phyloP scores from a whole-genome alignment of 2,329 filamentous ascomycete species.

The Botrytis aclada region DNA sequence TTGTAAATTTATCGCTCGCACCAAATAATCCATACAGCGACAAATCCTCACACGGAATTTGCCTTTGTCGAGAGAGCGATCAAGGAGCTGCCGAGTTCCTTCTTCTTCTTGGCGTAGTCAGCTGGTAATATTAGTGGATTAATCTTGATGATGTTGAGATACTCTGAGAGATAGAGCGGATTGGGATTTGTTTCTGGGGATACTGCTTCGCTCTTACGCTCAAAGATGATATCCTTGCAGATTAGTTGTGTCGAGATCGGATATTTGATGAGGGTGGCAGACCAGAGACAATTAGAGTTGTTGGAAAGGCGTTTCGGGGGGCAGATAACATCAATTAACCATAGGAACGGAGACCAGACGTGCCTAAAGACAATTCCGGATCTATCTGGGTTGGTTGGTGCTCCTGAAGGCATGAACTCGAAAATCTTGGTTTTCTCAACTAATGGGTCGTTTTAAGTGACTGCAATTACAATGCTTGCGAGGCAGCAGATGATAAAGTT shows the following conservation, averaged over 20 bases:
- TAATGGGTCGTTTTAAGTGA: neutral
- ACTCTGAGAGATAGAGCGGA: rapidly evolving
- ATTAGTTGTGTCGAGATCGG: neutral
- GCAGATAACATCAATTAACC: neutral
- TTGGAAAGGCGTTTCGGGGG: too few species aligned
- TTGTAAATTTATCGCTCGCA: neutral
- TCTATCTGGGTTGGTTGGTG: neutral
- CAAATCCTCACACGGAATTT: neutral
- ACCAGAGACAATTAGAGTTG: neutral
- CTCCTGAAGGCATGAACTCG: neutral
- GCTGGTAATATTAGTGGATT: neutral
- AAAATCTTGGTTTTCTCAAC: neutral
- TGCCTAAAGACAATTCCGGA: neutral
- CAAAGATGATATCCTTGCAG: neutral
- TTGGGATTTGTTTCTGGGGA: neutral
- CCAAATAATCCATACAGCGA: neutral
- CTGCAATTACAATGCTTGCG: neutral
- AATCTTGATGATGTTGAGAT: neutral
- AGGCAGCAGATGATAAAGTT: neutral
- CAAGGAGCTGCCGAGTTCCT: rapidly evolving
- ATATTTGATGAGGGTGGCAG: rapidly evolving
- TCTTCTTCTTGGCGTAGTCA: neutral
- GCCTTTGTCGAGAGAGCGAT: neutral
- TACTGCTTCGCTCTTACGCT: neutral
- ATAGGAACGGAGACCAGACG: neutral